Conservation (phyloP, 805 yeast genomes). For the Schizosaccharomyces osmophilus region DNA sequence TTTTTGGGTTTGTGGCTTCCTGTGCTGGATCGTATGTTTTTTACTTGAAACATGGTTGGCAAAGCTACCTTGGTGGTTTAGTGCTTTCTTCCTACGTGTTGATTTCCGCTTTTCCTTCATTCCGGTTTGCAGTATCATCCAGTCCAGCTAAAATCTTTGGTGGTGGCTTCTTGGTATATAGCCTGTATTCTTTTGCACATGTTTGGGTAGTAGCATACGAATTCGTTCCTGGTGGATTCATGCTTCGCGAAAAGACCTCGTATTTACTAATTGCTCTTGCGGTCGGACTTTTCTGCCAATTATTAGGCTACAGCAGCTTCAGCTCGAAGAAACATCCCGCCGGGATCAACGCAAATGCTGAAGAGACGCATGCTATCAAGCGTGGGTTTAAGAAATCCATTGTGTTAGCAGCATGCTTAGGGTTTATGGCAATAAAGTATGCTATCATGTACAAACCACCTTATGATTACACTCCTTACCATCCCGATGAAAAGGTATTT, state of each 20-base stretch:
- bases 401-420: background rate
- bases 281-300: slow-evolving; percentile 5
- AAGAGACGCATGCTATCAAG: background rate
- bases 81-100: slow-evolving; percentile 31
- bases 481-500: slow-evolving; percentile 40
- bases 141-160: slow-evolving; percentile 26
- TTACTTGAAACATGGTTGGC: slow-evolving; percentile 36
- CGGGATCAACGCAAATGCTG: background rate
- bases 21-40: slow-evolving; percentile 27
- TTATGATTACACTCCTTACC: slow-evolving; percentile 39
- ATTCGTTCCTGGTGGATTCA: slow-evolving; percentile 82
- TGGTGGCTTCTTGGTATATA: slow-evolving; percentile 21
- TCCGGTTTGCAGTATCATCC: slow-evolving; percentile 13
- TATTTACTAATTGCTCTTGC: slow-evolving; percentile 38
- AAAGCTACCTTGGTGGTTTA: slow-evolving; percentile 52
- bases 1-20: slow-evolving; percentile 14
- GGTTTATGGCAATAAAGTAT: slow-evolving; percentile 22
- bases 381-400: background rate
- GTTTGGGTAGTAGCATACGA: slow-evolving; percentile 98
- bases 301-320: background rate
- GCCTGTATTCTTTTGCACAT: slow-evolving; percentile 46
- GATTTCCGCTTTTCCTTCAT: slow-evolving; percentile 15
- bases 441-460: slow-evolving; percentile 34
- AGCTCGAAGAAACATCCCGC: background rate
- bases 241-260: slow-evolving; percentile 73